phyloP scores from a whole-genome alignment of 495 filamentous ascomycete species.

The Aspergillus bridgeri region DNA sequence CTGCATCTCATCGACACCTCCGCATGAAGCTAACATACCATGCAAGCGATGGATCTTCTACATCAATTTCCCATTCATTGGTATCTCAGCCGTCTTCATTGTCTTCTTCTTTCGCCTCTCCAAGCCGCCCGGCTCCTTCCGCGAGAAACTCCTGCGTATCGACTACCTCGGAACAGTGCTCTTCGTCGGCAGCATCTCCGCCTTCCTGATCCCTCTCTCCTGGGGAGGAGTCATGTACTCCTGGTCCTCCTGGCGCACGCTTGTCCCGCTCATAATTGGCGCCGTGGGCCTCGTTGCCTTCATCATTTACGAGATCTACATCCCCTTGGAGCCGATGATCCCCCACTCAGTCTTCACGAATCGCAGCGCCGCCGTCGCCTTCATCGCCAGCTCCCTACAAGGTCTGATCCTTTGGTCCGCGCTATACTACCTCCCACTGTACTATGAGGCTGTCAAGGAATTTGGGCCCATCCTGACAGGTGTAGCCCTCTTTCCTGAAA shows the following conservation, averaged over 20 bases:
- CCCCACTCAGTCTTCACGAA: slow-evolving; percentile 47
- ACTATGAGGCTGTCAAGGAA: slow-evolving; percentile 52
- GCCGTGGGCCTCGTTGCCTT: slow-evolving; percentile 14
- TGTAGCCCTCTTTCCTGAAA: slow-evolving; percentile 46
- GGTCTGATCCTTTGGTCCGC: slow-evolving; percentile 48
- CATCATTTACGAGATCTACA: slow-evolving; percentile 14
- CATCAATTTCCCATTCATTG: slow-evolving; percentile 61
- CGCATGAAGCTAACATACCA: not conserved
- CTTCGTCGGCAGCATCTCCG: slow-evolving; percentile 43
- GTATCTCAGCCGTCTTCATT: slow-evolving; percentile 42
- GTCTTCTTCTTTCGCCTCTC: slow-evolving; percentile 40
- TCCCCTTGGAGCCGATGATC: slow-evolving; percentile 47
- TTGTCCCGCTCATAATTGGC: slow-evolving; percentile 36
- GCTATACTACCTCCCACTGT: slow-evolving; percentile 48
- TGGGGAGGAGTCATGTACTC: slow-evolving; percentile 54
- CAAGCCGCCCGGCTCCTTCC: slow-evolving; percentile 21
- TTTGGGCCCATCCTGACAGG: slow-evolving; percentile 45
- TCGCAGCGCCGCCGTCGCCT: slow-evolving; percentile 43
- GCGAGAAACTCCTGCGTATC: slow-evolving; percentile 35
- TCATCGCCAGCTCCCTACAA: slow-evolving; percentile 42
- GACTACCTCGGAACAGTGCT: slow-evolving; percentile 55
- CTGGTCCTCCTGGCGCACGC: slow-evolving; percentile 50
- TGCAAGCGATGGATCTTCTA: slow-evolving; percentile 60
- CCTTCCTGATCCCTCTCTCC: slow-evolving; percentile 51
- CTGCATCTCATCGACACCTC: no score